Evolutionary conservation across 257 asterid genomes (phyloP).

Genomic region (Penstemon newberryi): DNA sequence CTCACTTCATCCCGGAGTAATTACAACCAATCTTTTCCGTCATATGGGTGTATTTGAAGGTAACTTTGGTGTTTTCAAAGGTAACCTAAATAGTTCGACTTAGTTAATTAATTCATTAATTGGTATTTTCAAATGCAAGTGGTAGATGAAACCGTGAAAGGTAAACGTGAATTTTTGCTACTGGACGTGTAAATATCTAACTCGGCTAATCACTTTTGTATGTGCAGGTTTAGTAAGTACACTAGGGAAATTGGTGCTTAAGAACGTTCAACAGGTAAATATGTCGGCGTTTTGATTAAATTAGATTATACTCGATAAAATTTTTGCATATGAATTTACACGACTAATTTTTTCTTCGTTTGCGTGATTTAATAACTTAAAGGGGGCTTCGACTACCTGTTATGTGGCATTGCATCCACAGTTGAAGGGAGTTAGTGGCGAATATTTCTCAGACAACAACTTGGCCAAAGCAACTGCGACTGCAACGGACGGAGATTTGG

Average conservation of each 20-base stretch:
- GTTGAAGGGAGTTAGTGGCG: constrained; percentile 61
- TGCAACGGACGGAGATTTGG: constrained; percentile 54
- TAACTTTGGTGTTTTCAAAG: constrained; percentile 40
- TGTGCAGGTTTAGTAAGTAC: constrained; percentile 47
- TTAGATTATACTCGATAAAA: background rate
- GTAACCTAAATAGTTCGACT: constrained; percentile 14
- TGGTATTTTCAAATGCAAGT: background rate
- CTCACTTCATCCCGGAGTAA: constrained; percentile 81
- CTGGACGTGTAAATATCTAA: background rate
- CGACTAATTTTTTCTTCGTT: background rate
- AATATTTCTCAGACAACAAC: constrained; percentile 65
- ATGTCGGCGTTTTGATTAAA: too few relatives aligned
- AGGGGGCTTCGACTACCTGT: constrained; percentile 88
- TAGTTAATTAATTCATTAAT: background rate
- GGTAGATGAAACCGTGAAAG: too few relatives aligned
- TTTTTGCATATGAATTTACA: background rate
- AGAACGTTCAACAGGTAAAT: constrained; percentile 62
- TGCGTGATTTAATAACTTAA: background rate
- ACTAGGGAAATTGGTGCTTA: constrained; percentile 45
- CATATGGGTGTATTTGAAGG: constrained; percentile 57
- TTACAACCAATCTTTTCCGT: constrained; percentile 72
- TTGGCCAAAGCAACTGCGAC: constrained; percentile 39
- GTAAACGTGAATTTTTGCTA: background rate
- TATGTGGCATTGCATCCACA: constrained; percentile 75
- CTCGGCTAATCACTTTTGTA: background rate